A percentile compares a stretch with the other conserved stretches of the same genome.
These are phyloP conservation scores for Harringtonia aguacate DNA, from an alignment of 2,329 filamentous ascomycete species.

Conservation along the genomic window DNA sequence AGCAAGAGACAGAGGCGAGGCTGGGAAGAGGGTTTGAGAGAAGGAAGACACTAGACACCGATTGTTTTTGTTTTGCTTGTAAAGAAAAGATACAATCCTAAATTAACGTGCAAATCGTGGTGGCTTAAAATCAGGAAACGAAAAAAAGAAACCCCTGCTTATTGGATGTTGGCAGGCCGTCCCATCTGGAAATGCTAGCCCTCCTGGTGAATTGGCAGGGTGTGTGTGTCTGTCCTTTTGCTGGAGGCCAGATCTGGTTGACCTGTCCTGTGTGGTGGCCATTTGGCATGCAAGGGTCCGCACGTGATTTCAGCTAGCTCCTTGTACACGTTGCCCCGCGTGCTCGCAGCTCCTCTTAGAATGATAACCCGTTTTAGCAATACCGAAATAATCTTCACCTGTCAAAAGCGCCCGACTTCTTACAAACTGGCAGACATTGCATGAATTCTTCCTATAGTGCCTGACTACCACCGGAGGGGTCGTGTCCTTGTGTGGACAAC, in stretches of 20 bases:
- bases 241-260: conserved; percentile 3
- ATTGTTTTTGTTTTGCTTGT: too few relatives aligned
- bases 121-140: background rate
- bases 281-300: conserved; percentile 2
- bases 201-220: conserved; percentile 1
- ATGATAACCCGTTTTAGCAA: background rate
- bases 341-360: background rate
- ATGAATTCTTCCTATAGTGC: too few relatives aligned
- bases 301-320: conserved; percentile 11
- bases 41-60: background rate
- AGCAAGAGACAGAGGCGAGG: background rate
- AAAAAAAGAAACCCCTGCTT: conserved; percentile 1
- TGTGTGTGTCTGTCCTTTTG: conserved; percentile 9
- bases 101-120: background rate
- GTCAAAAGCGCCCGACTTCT: too few relatives aligned
- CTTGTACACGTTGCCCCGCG: background rate
- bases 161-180: conserved; percentile 1
- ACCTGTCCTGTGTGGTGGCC: conserved; percentile 9
- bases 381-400: background rate
- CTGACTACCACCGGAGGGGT: background rate
- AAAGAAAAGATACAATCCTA: background rate
- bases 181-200: background rate
- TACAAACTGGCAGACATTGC: too few relatives aligned
- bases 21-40: background rate
- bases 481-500: background rate